phyloP scores from a whole-genome alignment of 495 filamentous ascomycete species.

The Annulohypoxylon nitens region DNA sequence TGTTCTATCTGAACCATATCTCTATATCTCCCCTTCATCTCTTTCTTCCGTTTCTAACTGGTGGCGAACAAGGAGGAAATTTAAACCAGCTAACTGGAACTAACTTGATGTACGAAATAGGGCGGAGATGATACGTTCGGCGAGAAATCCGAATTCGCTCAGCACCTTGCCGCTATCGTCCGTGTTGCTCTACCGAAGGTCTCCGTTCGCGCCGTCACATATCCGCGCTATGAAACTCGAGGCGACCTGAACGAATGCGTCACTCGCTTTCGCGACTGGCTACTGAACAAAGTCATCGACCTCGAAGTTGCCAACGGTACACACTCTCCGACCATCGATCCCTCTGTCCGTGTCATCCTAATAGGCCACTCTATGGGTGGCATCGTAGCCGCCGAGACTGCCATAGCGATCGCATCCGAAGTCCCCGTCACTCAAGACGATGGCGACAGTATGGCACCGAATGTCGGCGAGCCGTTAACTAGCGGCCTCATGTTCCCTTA shows the following conservation, averaged over 20 bases:
- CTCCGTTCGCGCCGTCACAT: conserved; percentile 76
- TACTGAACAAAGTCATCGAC: conserved; percentile 92
- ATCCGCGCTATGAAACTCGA: conserved; percentile 92
- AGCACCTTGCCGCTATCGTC: conserved; percentile 78
- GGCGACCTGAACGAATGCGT: conserved; percentile 89
- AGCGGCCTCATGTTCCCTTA: conserved; percentile 73
- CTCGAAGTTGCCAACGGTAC: conserved; percentile 88
- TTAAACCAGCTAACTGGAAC: background rate
- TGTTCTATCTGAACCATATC: background rate
- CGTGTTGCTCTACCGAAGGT: conserved; percentile 79
- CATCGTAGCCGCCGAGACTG: conserved; percentile 91
- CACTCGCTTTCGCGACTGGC: conserved; percentile 86
- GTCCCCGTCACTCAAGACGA: conserved; percentile 67
- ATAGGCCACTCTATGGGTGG: conserved; percentile 97
- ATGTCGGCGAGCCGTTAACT: conserved; percentile 40
- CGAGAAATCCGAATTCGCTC: conserved; percentile 71
- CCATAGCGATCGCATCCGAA: conserved; percentile 77
- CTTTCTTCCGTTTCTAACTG: background rate
- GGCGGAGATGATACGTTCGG: conserved; percentile 82
- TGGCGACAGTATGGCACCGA: conserved; percentile 42
- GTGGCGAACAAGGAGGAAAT: conserved; percentile 71
- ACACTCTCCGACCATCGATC: conserved; percentile 87
- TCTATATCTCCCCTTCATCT: background rate
- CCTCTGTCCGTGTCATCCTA: conserved; percentile 85
- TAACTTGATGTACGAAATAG: background rate